These are phyloP conservation scores for Torulaspora delbrueckii DNA, from an alignment of 805 yeast genomes.

Conservation along the genomic window DNA sequence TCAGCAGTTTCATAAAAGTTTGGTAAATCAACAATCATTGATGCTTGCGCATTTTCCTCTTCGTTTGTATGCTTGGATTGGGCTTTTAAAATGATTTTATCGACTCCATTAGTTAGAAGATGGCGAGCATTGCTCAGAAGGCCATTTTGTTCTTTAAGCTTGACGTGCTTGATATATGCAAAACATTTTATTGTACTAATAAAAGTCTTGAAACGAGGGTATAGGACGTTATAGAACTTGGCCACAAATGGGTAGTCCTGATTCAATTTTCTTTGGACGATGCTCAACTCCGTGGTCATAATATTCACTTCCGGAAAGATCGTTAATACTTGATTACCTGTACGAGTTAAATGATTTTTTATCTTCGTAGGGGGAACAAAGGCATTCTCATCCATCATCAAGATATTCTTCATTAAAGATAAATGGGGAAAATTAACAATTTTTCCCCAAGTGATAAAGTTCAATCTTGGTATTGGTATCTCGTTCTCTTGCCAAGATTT, in stretches of 20 bases:
- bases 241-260: conserved; percentile 56
- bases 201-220: conserved; percentile 69
- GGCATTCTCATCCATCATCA: conserved; percentile 69
- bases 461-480: conserved; percentile 40
- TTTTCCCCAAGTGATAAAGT: conserved; percentile 66
- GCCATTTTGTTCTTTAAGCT: conserved; percentile 23
- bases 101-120: conserved; percentile 34
- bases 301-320: conserved; percentile 85
- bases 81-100: conserved; percentile 10
- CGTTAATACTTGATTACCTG: conserved; percentile 53
- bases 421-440: conserved; percentile 59
- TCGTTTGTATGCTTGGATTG: conserved; percentile 1
- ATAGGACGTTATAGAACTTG: conserved; percentile 52
- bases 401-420: conserved; percentile 42
- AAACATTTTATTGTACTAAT: conserved; percentile 44
- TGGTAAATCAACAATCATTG: conserved; percentile 12
- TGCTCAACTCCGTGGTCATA: conserved; percentile 45
- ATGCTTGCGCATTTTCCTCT: conserved; percentile 11
- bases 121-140: conserved; percentile 54
- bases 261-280: conserved; percentile 49
- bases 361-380: conserved; percentile 35
- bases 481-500: conserved; percentile 9
- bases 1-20: conserved; percentile 5
- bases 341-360: conserved; percentile 34
- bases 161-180: conserved; percentile 27